These are phyloP conservation scores for Orbilia ellipsospora DNA, from an alignment of 2,329 filamentous ascomycete genomes.

Conservation along the genomic window DNA sequence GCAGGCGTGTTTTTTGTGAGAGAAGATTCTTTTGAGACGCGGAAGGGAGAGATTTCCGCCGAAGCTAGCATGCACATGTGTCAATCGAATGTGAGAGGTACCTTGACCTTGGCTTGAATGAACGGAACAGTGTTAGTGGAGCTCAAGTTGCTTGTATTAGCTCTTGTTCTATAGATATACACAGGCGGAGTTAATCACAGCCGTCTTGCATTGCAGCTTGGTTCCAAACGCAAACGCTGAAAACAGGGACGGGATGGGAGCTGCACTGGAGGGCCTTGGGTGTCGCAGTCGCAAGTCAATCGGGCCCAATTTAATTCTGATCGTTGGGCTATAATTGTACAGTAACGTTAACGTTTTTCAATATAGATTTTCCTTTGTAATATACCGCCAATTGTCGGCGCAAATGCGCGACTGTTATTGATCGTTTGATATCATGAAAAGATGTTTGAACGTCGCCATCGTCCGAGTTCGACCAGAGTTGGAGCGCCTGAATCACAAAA, in stretches of 20 bases:
- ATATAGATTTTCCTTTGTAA: too few species aligned
- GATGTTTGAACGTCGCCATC: too few species aligned
- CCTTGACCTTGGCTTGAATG: neutral
- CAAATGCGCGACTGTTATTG: too few species aligned
- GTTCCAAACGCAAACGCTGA: conserved; percentile 18
- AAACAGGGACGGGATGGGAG: neutral
- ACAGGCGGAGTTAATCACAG: conserved; percentile 26
- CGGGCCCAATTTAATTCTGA: too few species aligned
- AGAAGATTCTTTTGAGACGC: neutral
- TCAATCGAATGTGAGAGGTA: too few species aligned
- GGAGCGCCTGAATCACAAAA: neutral
- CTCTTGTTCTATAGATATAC: neutral
- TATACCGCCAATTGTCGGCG: too few species aligned
- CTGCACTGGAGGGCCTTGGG: too few species aligned
- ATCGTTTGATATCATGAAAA: too few species aligned
- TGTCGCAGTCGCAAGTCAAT: too few species aligned
- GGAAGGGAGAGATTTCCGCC: neutral
- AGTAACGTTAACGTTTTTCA: too few species aligned
- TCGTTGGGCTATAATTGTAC: too few species aligned
- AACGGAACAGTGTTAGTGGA: conserved; percentile 10
- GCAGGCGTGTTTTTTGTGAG: neutral
- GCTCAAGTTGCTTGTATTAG: too few species aligned
- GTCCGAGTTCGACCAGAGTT: neutral
- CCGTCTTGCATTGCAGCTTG: conserved; percentile 10
- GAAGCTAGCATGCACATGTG: neutral